Conservation (phyloP, 176 grass and related monocot genomes). For the Juncus effusus region DNA sequence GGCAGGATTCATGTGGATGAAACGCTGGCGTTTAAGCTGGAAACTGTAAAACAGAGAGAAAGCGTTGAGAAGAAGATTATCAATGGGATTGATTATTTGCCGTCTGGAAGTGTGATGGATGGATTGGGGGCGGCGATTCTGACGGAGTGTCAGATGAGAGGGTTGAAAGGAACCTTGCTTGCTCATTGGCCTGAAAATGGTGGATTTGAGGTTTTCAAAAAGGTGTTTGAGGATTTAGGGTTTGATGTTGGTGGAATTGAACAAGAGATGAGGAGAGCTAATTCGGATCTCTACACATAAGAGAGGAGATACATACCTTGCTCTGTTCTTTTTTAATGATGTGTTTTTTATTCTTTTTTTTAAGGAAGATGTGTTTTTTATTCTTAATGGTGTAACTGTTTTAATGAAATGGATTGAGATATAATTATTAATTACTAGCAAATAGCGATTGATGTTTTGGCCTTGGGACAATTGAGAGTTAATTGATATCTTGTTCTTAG, state of each 20-base stretch:
- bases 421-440: too few species aligned
- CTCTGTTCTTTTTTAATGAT: too few species aligned
- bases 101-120: slow-evolving; percentile 78
- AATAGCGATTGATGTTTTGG: too few species aligned
- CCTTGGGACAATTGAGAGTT: too few species aligned
- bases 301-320: neutral
- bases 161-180: slow-evolving; percentile 62
- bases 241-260: slow-evolving; percentile 35
- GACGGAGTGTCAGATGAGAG: slow-evolving; percentile 69
- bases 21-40: slow-evolving; percentile 72
- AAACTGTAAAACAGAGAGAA: slow-evolving; percentile 55
- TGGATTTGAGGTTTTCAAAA: slow-evolving; percentile 34
- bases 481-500: too few species aligned
- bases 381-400: too few species aligned
- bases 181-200: slow-evolving; percentile 67
- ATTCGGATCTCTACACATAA: slow-evolving; percentile 67
- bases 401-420: too few species aligned
- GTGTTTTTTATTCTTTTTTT: too few species aligned
- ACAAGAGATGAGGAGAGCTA: slow-evolving; percentile 26
- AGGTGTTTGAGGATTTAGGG: slow-evolving; percentile 44
- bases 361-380: too few species aligned
- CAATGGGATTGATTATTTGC: slow-evolving; percentile 43
- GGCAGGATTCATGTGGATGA: slow-evolving; percentile 36
- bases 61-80: slow-evolving; percentile 30
- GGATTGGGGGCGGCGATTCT: slow-evolving; percentile 70